Evolutionary conservation across 257 asterid genomes (phyloP).

Genomic region (Coffea eugenioides): DNA sequence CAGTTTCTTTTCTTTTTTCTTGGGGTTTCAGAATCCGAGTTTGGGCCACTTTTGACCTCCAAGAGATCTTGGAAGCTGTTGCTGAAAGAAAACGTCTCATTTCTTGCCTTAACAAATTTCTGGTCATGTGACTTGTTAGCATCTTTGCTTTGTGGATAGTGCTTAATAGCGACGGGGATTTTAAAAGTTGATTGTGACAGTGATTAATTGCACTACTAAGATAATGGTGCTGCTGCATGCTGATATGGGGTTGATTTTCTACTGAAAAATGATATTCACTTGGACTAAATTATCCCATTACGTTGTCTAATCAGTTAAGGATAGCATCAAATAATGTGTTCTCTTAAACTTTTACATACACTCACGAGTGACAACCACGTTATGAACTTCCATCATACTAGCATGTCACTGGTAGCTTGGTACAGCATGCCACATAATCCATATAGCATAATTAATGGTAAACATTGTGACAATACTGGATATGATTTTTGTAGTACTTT

Average conservation of each 20-base stretch:
- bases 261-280: neutral
- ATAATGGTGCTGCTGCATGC: neutral
- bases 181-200: neutral
- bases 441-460: no score
- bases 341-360: neutral
- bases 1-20: neutral
- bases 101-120: constrained; percentile 16
- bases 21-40: neutral
- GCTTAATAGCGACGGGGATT: neutral
- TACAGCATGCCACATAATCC: no score
- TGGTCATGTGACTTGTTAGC: neutral
- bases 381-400: neutral
- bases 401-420: neutral
- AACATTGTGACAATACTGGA: no score
- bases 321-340: neutral
- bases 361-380: neutral
- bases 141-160: neutral
- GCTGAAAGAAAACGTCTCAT: constrained; percentile 19
- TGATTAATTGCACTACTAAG: neutral
- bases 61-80: neutral
- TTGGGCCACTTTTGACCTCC: constrained; percentile 12
- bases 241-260: neutral
- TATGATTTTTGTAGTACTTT: no score
- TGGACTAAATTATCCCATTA: neutral
- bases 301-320: neutral